These are phyloP conservation scores for Eutrema japonicum DNA, from an alignment of 345 rosid species.

Conservation along the genomic window DNA sequence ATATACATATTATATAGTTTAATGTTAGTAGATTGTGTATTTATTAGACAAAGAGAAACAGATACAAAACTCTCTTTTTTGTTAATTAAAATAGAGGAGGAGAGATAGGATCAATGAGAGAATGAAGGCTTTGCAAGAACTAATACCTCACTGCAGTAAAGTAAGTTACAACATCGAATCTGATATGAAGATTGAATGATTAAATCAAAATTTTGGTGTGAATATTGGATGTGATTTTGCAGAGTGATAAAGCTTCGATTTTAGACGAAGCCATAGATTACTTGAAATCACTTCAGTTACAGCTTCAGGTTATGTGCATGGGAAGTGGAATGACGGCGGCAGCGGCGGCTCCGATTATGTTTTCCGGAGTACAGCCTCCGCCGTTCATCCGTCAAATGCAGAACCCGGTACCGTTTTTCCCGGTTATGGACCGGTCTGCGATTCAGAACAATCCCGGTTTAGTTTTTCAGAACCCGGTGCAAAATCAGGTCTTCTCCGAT, in stretches of 20 bases:
- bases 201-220: background rate
- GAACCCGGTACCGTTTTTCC: slow-evolving; percentile 52
- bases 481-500: slow-evolving; percentile 47
- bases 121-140: slow-evolving; percentile 86
- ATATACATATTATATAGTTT: slow-evolving; percentile 15
- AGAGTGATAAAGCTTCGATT: slow-evolving; percentile 97
- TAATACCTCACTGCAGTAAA: slow-evolving; percentile 91
- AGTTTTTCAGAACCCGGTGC: slow-evolving; percentile 46
- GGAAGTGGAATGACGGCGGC: slow-evolving; percentile 71
- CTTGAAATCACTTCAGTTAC: slow-evolving; percentile 90
- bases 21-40: slow-evolving; percentile 5
- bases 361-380: slow-evolving; percentile 67
- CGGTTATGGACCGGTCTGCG: slow-evolving; percentile 46
- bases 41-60: slow-evolving; percentile 5
- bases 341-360: slow-evolving; percentile 69
- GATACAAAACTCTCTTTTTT: slow-evolving; percentile 23
- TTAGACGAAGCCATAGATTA: slow-evolving; percentile 93
- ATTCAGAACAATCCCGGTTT: slow-evolving; percentile 53
- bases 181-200: background rate
- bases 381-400: slow-evolving; percentile 56
- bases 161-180: slow-evolving; percentile 43
- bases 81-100: slow-evolving; percentile 57
- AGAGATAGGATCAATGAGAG: slow-evolving; percentile 91
- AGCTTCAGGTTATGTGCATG: slow-evolving; percentile 96
- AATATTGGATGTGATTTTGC: slow-evolving; percentile 17